Evolutionary conservation across 1,284 basidiomycete genomes (phyloP), one percentile per base, ranked within the genome.

Genomic region (Malassezia brasiliensis): DNA sequence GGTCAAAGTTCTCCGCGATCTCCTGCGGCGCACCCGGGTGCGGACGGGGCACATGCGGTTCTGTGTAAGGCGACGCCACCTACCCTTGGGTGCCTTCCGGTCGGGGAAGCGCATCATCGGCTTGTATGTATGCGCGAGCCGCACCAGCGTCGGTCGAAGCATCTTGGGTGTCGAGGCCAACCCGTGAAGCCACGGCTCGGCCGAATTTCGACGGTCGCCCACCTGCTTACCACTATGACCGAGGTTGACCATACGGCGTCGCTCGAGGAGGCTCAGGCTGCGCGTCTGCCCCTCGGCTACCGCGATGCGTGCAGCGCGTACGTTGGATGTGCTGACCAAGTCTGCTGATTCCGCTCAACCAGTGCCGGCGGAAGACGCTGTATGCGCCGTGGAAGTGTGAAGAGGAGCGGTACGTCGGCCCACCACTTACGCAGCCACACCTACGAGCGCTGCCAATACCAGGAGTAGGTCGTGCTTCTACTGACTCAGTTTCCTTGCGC

Each of bases 301-400:
- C 80, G 90, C 69, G 90, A 94, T 77, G 82, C 85, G 65, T 94
- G 90, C 77, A 91, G 89, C 65, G 83, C 88, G 90, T 93, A 75
- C 71, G 86, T 82, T 39, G 3, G 28, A 7, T 14, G 2, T 22
- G n/a, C 50, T 50, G 25, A 57, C 35, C 22, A 66, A 90, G 90
- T 44, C 79, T 91, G 38, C 78, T 91, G 62, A 84, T 94, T 60
- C 89, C 89, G 11, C 79, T 90, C 61, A 89, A 90, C 76, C 79
- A 82, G 65, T 90, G 87, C 77, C 81, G 87, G 64, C 82, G 82
- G 73, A 79, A 85, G 71, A 81, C 81, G 51, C 77, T 79, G 38
- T 89, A 87, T 73, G 76, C 84, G 61, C 85, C 86, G 17, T 89
- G 86, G 86, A 83, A 87, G 67, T 88, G 86, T 76, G 83, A 86